Conservation (phyloP, 2,329 filamentous ascomycete genomes). For the Diaporthe sp. region DNA sequence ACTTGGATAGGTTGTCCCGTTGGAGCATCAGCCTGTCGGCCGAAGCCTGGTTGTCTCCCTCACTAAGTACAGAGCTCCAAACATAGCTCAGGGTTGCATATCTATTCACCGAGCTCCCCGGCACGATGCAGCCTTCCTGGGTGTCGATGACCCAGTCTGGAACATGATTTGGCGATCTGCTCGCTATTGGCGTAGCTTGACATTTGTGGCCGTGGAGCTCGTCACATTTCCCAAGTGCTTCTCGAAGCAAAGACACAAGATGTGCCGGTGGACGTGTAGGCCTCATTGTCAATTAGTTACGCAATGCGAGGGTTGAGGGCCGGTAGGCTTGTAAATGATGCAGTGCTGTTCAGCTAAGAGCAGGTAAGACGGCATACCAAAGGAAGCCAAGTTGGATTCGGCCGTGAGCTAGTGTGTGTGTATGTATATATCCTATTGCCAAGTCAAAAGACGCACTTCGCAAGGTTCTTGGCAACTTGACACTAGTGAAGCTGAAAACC, state of each 20-base stretch:
- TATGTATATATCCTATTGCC: not conserved
- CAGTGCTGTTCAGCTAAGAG: not conserved
- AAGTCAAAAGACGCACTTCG: not conserved
- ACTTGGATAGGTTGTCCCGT: not conserved
- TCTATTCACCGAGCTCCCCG: not conserved
- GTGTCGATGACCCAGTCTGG: constrained; percentile 23
- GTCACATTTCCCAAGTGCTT: not conserved
- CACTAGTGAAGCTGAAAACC: not conserved
- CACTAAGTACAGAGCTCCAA: not conserved
- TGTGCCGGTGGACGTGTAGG: not conserved
- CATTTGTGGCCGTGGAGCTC: not conserved
- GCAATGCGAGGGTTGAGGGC: not conserved
- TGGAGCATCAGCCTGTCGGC: not conserved
- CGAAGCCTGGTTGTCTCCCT: not conserved
- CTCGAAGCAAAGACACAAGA: not conserved
- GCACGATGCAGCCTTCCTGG: not conserved
- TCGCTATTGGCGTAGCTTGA: not conserved
- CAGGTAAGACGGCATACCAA: not conserved
- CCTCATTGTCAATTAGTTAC: not conserved
- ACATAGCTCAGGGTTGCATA: constrained; percentile 14
- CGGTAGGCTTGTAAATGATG: not conserved
- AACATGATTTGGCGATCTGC: not conserved
- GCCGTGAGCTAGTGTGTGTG: not conserved
- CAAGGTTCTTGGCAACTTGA: not conserved
- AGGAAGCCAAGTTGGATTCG: not conserved